Base-by-base conservation (phyloP, 1,139 yeast genomes). In the Geotrichum siamense region DNA sequence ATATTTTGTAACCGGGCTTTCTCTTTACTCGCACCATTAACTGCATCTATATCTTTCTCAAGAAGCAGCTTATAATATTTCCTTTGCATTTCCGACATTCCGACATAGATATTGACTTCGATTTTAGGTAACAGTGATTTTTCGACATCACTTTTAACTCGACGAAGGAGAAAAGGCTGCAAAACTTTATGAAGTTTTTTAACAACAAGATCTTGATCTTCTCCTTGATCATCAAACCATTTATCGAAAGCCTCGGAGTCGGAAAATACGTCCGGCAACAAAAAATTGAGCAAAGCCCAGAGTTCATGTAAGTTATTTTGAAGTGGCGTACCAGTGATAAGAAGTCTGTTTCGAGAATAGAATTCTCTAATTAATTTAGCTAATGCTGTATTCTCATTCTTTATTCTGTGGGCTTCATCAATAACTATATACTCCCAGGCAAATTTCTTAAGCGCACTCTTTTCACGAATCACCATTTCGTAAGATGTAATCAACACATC, bases 341-440 rank as follows among this genome's bases (percentile, higher is more conserved):
- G 68, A 41, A 91, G 69, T 53, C 98, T 70, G 59, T 85, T 86
- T 48, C 82, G 75, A 3, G 96, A 85, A 58, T 83, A 81, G 58
- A 91, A 87, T 40, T 86, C 68, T 52, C 97, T 76, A 45, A 91
- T 81, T 50, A 91, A 87, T 62, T 87, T 96, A 0, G 96, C 86
- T 46, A 91, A 70, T 45, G 93, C 78, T 42, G 93, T 79, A 58
- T 84, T 94, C 61, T 91, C 97, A 61, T 91, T 91, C 61, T 91
- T 91, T 60, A 91, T 89, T 59, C 97, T 75, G 61, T 91, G 98
- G 1, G 97, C 98, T 63, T 91, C 98, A 66, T 91, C 98, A 34
- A 91, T 89, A 21, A 91, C 77, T 46, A 91, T 79, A 60, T 89
- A 91, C 64, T 89, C 89, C 98, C 98, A 91, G 44, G 82, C 79